Evolutionary conservation across 2,329 filamentous ascomycete species (phyloP).

Genomic region (Fusarium nodosum): DNA sequence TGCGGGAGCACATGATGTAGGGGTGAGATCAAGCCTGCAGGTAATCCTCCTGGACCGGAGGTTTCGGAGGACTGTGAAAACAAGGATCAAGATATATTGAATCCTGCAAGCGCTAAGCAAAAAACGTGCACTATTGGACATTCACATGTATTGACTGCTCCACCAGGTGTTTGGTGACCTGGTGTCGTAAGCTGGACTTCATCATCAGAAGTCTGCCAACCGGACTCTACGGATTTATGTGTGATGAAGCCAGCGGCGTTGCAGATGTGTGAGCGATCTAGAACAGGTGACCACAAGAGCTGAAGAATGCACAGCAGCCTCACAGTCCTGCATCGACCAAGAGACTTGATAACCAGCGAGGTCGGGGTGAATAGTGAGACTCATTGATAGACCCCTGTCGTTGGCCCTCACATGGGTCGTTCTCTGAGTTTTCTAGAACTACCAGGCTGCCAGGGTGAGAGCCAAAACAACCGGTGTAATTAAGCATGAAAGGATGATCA

Average conservation of each 20-base stretch:
- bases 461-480: conserved; percentile 41
- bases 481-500: conserved; percentile 45
- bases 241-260: conserved; percentile 21
- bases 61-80: conserved; percentile 32
- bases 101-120: conserved; percentile 30
- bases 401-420: conserved; percentile 30
- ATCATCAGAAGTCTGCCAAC: conserved; percentile 10
- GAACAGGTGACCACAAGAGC: conserved; percentile 20
- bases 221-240: conserved; percentile 13
- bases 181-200: conserved; percentile 23
- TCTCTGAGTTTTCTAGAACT: conserved; percentile 44
- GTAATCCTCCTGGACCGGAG: conserved; percentile 32
- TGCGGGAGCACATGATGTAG: conserved; percentile 18
- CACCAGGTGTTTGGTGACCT: conserved; percentile 27
- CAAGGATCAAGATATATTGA: conserved; percentile 36
- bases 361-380: conserved; percentile 24
- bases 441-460: conserved; percentile 36
- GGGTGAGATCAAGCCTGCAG: conserved; percentile 15
- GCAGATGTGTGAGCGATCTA: neutral
- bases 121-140: conserved; percentile 35
- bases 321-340: conserved; percentile 3
- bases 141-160: conserved; percentile 31
- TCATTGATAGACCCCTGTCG: conserved; percentile 23
- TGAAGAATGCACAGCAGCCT: neutral
- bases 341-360: conserved; percentile 10